Conservation (phyloP, 179 eudicot genomes). For the Beta lomatogona region DNA sequence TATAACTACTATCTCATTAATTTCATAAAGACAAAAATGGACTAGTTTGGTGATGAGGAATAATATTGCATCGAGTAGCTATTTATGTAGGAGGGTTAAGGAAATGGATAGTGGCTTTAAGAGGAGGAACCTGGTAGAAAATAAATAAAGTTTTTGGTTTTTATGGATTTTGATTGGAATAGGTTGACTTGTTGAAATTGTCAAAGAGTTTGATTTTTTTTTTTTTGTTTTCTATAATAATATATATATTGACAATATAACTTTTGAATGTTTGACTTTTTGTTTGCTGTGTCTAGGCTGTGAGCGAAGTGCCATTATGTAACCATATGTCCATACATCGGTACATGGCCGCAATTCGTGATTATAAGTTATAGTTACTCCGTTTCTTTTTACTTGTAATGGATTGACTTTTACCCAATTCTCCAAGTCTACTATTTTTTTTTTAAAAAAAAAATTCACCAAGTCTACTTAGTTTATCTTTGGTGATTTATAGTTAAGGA, state of each 20-base stretch:
- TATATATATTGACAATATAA: background rate
- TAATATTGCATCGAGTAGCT: background rate
- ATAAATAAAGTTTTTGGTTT: background rate
- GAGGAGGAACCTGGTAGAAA: background rate
- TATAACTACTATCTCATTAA: background rate
- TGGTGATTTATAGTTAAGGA: too few relatives aligned
- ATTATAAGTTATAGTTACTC: too few relatives aligned
- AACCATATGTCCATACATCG: background rate
- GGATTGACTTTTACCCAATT: too few relatives aligned
- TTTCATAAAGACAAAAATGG: constrained; percentile 10
- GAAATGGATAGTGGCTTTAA: background rate
- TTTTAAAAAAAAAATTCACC: too few relatives aligned
- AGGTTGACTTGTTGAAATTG: constrained; percentile 32
- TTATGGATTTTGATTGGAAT: background rate
- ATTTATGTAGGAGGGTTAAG: constrained; percentile 17
- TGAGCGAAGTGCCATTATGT: background rate
- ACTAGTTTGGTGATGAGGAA: constrained; percentile 1
- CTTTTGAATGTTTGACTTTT: constrained; percentile 1
- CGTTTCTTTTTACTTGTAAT: too few relatives aligned
- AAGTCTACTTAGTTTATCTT: too few relatives aligned
- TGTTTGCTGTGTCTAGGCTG: background rate
- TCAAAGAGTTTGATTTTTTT: constrained; percentile 32
- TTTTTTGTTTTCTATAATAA: background rate
- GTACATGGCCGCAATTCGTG: background rate
- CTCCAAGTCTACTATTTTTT: too few relatives aligned